A percentile compares a stretch with the other conserved stretches of the same genome.
These are phyloP conservation scores for Penicillium sclerotiorum DNA, from an alignment of 2,329 filamentous ascomycete genomes.

Conservation along the genomic window DNA sequence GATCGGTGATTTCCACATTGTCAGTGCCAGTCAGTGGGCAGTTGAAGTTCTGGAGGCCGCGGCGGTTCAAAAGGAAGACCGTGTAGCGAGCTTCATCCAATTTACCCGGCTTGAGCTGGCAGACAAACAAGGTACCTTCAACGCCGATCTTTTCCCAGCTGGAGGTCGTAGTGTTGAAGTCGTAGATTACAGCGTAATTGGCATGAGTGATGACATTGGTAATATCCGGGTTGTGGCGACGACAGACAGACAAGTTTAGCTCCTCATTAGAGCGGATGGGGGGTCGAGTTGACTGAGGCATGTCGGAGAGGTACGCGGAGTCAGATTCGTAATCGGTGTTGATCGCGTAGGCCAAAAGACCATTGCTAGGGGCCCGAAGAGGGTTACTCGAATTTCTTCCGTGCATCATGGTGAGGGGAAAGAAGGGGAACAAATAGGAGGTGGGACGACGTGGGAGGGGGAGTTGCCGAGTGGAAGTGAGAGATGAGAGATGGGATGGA, in stretches of 20 bases:
- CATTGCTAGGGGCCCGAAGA: too few relatives aligned
- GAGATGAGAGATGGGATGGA: too few relatives aligned
- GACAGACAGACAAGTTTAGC: slow-evolving; percentile 83
- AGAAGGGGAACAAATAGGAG: too few relatives aligned
- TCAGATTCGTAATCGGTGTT: slow-evolving; percentile 68
- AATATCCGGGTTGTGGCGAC: slow-evolving; percentile 76
- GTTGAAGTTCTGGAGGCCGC: slow-evolving; percentile 70
- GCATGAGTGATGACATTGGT: slow-evolving; percentile 75
- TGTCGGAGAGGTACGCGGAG: slow-evolving; percentile 53
- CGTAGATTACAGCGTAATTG: slow-evolving; percentile 84
- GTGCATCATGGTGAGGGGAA: not conserved
- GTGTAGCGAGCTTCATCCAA: slow-evolving; percentile 53
- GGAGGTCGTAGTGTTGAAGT: slow-evolving; percentile 65
- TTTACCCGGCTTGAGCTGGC: slow-evolving; percentile 57
- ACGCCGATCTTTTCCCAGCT: slow-evolving; percentile 84
- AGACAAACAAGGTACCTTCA: slow-evolving; percentile 89
- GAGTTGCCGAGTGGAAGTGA: too few relatives aligned
- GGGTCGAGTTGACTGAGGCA: slow-evolving; percentile 33
- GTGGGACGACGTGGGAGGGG: too few relatives aligned
- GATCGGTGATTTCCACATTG: slow-evolving; percentile 66
- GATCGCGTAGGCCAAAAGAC: slow-evolving; percentile 8
- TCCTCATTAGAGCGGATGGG: slow-evolving; percentile 72
- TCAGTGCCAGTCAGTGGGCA: slow-evolving; percentile 61
- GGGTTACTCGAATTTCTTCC: too few relatives aligned
- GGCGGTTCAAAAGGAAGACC: slow-evolving; percentile 73